Conservation (phyloP, 345 rosid genomes). For the Heritiera littoralis region DNA sequence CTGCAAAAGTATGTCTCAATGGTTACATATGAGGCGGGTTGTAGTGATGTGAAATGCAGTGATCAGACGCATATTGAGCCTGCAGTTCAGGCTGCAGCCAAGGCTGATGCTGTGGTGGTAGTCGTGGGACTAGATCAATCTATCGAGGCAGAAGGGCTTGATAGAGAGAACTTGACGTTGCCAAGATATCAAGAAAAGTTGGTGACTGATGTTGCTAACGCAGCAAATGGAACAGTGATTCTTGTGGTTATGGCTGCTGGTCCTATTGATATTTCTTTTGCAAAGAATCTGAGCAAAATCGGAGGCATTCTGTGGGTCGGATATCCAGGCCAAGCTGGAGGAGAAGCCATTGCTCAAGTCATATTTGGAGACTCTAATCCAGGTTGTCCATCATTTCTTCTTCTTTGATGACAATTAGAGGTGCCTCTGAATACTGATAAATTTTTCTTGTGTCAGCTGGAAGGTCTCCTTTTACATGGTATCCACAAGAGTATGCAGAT, state of each 20-base stretch:
- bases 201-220: conserved; percentile 36
- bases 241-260: conserved; percentile 52
- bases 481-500: conserved; percentile 41
- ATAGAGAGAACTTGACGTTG: conserved; percentile 44
- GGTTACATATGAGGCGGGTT: conserved; percentile 34
- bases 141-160: conserved; percentile 46
- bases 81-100: conserved; percentile 31
- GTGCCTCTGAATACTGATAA: not conserved
- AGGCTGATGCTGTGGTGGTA: conserved; percentile 37
- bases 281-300: conserved; percentile 28
- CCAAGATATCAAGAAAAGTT: conserved; percentile 50
- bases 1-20: conserved; percentile 33
- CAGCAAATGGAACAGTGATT: conserved; percentile 33
- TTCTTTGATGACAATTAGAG: not conserved
- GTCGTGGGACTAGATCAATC: conserved; percentile 48
- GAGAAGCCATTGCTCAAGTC: conserved; percentile 51
- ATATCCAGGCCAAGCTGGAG: conserved; percentile 61
- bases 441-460: conserved; percentile 33
- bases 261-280: conserved; percentile 50
- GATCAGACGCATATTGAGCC: conserved; percentile 20
- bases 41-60: conserved; percentile 35
- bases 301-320: conserved; percentile 56
- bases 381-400: conserved; percentile 22
- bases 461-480: conserved; percentile 57
- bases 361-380: conserved; percentile 52